Percentiles rank a stretch among this genome's conserved stretches.
phyloP scores from a whole-genome alignment of 106 monocot species.

The Dioscorea alata region DNA sequence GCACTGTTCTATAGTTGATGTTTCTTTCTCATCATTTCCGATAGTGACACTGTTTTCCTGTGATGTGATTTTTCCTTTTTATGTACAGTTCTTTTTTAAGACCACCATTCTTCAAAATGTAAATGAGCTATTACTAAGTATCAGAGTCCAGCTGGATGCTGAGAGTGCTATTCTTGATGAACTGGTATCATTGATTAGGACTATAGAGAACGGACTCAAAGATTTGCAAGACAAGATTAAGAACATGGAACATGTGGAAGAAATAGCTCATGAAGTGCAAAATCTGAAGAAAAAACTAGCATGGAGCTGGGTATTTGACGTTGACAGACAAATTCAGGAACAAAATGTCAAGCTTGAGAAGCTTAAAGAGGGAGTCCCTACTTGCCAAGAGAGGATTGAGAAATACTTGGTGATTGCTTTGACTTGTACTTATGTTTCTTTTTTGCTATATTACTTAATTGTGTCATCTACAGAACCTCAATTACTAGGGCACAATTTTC shows the following conservation, averaged over 20 bases:
- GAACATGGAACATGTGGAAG: constrained; percentile 97
- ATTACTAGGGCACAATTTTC: not conserved
- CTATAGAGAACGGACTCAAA: constrained; percentile 58
- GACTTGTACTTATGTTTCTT: not conserved
- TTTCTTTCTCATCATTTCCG: not conserved
- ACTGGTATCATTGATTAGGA: constrained; percentile 71
- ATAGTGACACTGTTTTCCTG: not conserved
- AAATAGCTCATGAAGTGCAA: constrained; percentile 70
- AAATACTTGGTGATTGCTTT: constrained; percentile 35
- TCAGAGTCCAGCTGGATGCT: constrained; percentile 48
- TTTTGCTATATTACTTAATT: not conserved
- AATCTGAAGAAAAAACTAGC: constrained; percentile 87
- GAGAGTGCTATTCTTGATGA: constrained; percentile 63
- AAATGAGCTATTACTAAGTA: constrained; percentile 69
- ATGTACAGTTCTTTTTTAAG: constrained; percentile 87
- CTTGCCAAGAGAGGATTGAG: constrained; percentile 88
- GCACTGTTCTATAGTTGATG: too few relatives aligned
- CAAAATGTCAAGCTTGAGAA: constrained; percentile 58
- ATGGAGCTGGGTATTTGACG: constrained; percentile 95
- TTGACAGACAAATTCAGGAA: constrained; percentile 73
- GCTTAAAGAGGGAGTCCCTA: constrained; percentile 79
- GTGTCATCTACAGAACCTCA: not conserved
- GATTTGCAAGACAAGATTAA: constrained; percentile 83
- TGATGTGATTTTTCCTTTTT: not conserved
- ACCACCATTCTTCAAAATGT: constrained; percentile 98